phyloP scores from a whole-genome alignment of 768 basidiomycete genomes.

The Auricularia cornea region DNA sequence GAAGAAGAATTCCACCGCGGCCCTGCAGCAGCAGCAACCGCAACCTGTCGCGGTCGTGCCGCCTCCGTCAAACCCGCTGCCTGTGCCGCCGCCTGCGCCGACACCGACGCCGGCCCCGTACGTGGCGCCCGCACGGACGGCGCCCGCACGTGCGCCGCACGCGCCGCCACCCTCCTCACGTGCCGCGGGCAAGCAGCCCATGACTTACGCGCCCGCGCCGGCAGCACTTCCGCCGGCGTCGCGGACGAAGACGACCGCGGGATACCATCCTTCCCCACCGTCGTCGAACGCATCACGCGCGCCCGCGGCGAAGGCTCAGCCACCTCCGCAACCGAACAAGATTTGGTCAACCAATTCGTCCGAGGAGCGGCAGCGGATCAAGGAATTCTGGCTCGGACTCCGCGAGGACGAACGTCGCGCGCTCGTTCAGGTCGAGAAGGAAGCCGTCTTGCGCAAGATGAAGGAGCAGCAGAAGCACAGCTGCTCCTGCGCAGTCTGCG shows the following conservation, averaged over 20 bases:
- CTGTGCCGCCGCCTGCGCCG: conserved; percentile 25
- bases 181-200: conserved; percentile 88
- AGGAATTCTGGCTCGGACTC: conserved; percentile 95
- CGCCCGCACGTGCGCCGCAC: conserved; percentile 27
- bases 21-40: conserved; percentile 20
- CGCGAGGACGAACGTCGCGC: conserved; percentile 83
- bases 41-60: conserved; percentile 17
- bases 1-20: conserved; percentile 34
- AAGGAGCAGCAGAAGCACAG: conserved; percentile 98
- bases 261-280: conserved; percentile 31
- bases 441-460: conserved; percentile 96
- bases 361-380: conserved; percentile 94
- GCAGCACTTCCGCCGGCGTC: conserved; percentile 8
- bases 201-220: conserved; percentile 53
- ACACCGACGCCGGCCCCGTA: conserved; percentile 9
- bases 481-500: conserved; percentile 93
- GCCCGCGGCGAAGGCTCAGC: conserved; percentile 35
- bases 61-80: conserved; percentile 14
- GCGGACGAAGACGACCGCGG: too few species aligned
- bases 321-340: conserved; percentile 44
- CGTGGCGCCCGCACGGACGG: conserved; percentile 5
- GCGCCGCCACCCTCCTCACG: conserved; percentile 63
- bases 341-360: conserved; percentile 91
- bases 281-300: conserved; percentile 51
- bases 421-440: conserved; percentile 96